A percentile compares a stretch with the other conserved stretches of the same genome.
Conservation (phyloP, 495 filamentous ascomycete species). For the Podospora fimiseda region DNA sequence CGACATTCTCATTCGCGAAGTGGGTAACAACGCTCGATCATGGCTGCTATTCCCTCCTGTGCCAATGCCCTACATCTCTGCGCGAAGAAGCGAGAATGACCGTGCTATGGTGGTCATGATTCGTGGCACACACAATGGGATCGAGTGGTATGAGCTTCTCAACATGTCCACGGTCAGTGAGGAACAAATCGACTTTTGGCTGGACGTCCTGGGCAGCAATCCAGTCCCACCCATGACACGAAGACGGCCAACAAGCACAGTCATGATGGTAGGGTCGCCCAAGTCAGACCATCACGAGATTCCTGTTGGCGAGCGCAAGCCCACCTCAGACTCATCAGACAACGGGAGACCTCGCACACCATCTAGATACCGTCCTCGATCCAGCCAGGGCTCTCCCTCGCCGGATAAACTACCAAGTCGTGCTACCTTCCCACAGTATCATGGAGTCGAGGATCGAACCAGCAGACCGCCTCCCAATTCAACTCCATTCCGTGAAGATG, state of each 20-base stretch:
- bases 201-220: constrained; percentile 67
- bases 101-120: constrained; percentile 80
- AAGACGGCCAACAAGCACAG: constrained; percentile 33
- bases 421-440: constrained; percentile 18
- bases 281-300: constrained; percentile 55
- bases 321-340: constrained; percentile 3
- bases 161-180: constrained; percentile 63
- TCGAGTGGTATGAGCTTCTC: constrained; percentile 77
- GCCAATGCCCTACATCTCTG: constrained; percentile 61
- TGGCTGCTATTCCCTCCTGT: constrained; percentile 91
- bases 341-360: constrained; percentile 22
- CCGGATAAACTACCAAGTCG: constrained; percentile 27
- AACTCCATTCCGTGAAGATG: constrained; percentile 34
- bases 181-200: constrained; percentile 76
- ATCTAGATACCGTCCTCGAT: constrained; percentile 17
- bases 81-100: constrained; percentile 64
- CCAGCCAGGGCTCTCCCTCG: constrained; percentile 10
- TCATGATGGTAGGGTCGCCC: constrained; percentile 28
- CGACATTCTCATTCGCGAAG: constrained; percentile 85
- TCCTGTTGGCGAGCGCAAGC: constrained; percentile 65
- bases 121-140: constrained; percentile 52
- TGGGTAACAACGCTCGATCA: constrained; percentile 60
- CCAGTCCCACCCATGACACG: constrained; percentile 62
- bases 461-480: constrained; percentile 39
- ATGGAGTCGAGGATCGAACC: not conserved